These are phyloP conservation scores for Zoysia pacifica DNA, from an alignment of 176 grass and related monocot genomes.

Conservation along the genomic window DNA sequence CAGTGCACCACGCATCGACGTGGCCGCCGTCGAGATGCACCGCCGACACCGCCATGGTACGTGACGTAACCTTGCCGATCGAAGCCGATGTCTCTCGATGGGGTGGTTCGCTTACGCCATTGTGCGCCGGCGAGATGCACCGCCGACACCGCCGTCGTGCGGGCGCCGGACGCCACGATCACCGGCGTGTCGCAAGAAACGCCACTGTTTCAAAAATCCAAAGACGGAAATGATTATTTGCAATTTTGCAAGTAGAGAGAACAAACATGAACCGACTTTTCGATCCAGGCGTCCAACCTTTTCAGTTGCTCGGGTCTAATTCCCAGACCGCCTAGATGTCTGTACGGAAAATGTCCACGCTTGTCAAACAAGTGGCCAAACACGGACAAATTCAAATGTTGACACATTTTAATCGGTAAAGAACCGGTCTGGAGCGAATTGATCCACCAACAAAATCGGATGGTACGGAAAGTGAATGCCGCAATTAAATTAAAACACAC, in stretches of 20 bases:
- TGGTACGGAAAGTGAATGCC: neutral
- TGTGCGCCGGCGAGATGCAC: neutral
- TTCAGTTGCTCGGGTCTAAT: neutral
- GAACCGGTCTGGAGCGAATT: neutral
- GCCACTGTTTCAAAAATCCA: too few relatives aligned
- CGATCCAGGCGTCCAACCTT: neutral
- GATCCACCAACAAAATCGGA: neutral
- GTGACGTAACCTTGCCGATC: too few relatives aligned
- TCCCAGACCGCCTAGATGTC: neutral
- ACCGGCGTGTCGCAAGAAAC: too few relatives aligned
- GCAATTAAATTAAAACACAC: too few relatives aligned
- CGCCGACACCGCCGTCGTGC: neutral
- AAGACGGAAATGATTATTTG: too few relatives aligned
- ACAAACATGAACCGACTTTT: neutral
- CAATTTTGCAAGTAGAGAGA: too few relatives aligned
- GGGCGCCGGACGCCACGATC: too few relatives aligned
- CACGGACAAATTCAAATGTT: slow-evolving; percentile 4
- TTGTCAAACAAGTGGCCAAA: neutral
- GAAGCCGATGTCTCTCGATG: too few relatives aligned
- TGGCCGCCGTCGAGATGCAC: neutral
- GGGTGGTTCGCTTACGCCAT: too few relatives aligned
- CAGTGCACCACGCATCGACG: too few relatives aligned
- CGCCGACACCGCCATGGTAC: neutral
- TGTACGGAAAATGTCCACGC: neutral
- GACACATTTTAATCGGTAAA: neutral